Conservation (phyloP, 2,329 filamentous ascomycete species). For the Juglanconis oblonga region DNA sequence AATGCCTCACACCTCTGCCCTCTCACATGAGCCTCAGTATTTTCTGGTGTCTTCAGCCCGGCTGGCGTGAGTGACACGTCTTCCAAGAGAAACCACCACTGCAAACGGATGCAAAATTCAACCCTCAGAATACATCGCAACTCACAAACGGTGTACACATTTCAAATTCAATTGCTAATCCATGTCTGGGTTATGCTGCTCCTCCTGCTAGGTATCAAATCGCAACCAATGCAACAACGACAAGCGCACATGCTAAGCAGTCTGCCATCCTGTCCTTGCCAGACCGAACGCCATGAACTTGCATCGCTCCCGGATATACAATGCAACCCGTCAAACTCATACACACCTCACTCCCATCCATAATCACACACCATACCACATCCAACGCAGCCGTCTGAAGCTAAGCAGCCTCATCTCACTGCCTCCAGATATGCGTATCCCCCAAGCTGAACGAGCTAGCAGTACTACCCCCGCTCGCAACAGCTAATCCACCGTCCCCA, state of each 20-base stretch:
- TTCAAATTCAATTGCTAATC: background rate
- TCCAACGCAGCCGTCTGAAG: background rate
- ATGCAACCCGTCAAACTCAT: background rate
- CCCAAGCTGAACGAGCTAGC: conserved; percentile 46
- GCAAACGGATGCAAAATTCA: no score
- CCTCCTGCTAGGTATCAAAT: background rate
- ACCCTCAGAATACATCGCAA: no score
- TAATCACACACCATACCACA: background rate
- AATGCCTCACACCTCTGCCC: no score
- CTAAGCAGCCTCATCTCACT: conserved; percentile 19
- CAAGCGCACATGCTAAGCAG: background rate
- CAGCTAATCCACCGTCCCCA: background rate
- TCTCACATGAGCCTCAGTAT: no score
- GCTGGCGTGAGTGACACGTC: no score
- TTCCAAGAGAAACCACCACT: no score
- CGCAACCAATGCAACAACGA: background rate
- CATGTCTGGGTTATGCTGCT: background rate
- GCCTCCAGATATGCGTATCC: conserved; percentile 50
- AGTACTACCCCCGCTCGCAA: conserved; percentile 31
- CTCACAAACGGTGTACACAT: no score
- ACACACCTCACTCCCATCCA: background rate
- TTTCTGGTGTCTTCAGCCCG: no score
- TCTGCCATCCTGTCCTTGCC: no score
- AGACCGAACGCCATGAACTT: no score
- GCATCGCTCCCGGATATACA: background rate